Conservation (phyloP, 495 filamentous ascomycete genomes). For the Penicillium desertorum region DNA sequence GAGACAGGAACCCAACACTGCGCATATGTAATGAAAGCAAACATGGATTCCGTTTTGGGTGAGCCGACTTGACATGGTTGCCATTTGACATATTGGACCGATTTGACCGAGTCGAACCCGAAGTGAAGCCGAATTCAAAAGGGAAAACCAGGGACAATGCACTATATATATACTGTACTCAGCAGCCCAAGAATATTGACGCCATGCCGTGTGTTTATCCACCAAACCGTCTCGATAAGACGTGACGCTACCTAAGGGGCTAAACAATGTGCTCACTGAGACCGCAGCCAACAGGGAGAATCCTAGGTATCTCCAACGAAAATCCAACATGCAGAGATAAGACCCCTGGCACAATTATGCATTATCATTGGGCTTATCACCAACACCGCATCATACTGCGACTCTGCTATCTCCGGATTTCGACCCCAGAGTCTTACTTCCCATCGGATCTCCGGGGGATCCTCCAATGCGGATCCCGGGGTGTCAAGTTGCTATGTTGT, state of each 20-base stretch:
- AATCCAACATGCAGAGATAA: constrained; percentile 10
- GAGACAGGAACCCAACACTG: constrained; percentile 20
- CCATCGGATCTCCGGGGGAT: constrained; percentile 16
- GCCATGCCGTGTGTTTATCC: constrained; percentile 19
- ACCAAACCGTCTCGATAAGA: constrained; percentile 24
- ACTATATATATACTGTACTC: constrained; percentile 15
- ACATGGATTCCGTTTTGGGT: background rate
- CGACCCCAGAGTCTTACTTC: constrained; percentile 19
- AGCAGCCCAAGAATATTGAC: background rate
- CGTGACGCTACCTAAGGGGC: constrained; percentile 20
- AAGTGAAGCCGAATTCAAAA: constrained; percentile 2
- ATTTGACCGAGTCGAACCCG: background rate
- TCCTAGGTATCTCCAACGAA: constrained; percentile 2
- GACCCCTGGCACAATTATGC: background rate
- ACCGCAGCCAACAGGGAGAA: constrained; percentile 10
- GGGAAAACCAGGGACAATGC: background rate
- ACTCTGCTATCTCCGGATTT: constrained; percentile 28
- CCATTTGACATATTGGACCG: background rate
- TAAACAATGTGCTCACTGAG: constrained; percentile 13
- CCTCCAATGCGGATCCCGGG: constrained; percentile 9
- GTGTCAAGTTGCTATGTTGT: background rate
- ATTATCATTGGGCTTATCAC: constrained; percentile 6
- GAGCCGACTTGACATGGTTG: background rate
- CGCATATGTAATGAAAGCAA: constrained; percentile 12
- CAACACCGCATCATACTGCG: constrained; percentile 6